Percentiles rank a stretch among this genome's conserved stretches.
Conservation (phyloP, 352 stramenopile species). For the Lagenidium giganteum region DNA sequence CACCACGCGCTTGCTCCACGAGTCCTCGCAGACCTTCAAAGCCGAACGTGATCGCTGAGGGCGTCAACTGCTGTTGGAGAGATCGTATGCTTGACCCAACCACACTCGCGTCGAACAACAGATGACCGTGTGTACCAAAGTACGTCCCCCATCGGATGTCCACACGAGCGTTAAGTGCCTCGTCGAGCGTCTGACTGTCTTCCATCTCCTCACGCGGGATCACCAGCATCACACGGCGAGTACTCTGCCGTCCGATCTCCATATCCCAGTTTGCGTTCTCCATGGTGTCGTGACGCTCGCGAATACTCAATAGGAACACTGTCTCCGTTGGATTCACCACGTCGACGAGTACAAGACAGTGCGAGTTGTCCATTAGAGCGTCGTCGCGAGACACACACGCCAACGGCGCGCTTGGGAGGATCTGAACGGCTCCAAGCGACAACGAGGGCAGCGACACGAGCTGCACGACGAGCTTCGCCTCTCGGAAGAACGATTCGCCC, state of each 20-base stretch:
- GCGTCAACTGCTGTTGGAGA: conserved; percentile 3
- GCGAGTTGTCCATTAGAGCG: conserved; percentile 34
- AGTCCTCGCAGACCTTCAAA: no score
- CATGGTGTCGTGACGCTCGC: not conserved
- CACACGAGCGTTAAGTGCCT: conserved; percentile 6
- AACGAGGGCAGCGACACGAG: conserved; percentile 52
- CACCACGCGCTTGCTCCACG: no score
- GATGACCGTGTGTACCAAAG: conserved; percentile 12
- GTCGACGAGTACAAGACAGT: conserved; percentile 43
- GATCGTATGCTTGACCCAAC: not conserved
- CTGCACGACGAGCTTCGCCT: conserved; percentile 40
- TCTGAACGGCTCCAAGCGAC: conserved; percentile 24
- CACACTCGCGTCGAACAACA: conserved; percentile 14
- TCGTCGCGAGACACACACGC: not conserved
- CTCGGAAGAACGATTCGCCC: conserved; percentile 31
- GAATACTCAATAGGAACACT: conserved; percentile 45
- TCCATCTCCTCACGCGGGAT: conserved; percentile 3
- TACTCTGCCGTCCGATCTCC: conserved; percentile 19
- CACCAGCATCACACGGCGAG: conserved; percentile 10
- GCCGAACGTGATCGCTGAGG: not conserved
- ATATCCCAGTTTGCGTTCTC: conserved; percentile 9
- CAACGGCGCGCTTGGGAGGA: conserved; percentile 19
- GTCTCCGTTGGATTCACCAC: conserved; percentile 71
- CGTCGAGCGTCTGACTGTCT: not conserved
- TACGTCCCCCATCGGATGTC: conserved; percentile 19